Percentiles rank a stretch among this genome's conserved stretches.
Evolutionary conservation across 1,284 basidiomycete species (phyloP).

Genomic region (Puccinia novopanici): DNA sequence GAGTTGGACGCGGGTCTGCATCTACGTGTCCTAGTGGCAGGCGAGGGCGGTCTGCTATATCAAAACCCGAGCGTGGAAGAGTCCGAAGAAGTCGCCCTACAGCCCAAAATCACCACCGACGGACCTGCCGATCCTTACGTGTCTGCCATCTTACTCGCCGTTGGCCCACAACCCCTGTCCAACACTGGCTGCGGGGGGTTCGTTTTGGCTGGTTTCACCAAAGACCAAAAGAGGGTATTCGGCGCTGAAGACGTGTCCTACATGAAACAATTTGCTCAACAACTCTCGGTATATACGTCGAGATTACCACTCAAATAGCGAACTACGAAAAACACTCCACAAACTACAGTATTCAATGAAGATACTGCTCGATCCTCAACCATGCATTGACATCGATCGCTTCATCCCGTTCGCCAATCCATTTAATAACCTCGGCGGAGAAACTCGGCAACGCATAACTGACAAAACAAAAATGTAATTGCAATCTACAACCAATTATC

Average conservation of each 20-base stretch:
- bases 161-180: background rate
- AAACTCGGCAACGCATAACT: too few relatives aligned
- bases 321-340: too few relatives aligned
- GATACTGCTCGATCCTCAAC: too few relatives aligned
- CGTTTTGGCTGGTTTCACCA: slow-evolving; percentile 39
- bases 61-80: slow-evolving; percentile 41
- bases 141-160: slow-evolving; percentile 40
- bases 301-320: slow-evolving; percentile 25
- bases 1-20: slow-evolving; percentile 35
- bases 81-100: slow-evolving; percentile 20
- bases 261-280: slow-evolving; percentile 39
- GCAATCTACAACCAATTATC: too few relatives aligned
- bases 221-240: slow-evolving; percentile 45
- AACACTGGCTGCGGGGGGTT: slow-evolving; percentile 35
- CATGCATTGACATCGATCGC: too few relatives aligned
- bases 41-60: slow-evolving; percentile 41
- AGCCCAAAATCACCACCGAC: background rate
- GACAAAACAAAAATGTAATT: too few relatives aligned
- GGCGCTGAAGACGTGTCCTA: slow-evolving; percentile 42
- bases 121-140: slow-evolving; percentile 11
- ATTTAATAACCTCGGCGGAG: too few relatives aligned
- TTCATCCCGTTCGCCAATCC: too few relatives aligned
- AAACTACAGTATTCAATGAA: too few relatives aligned
- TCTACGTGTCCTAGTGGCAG: slow-evolving; percentile 19
- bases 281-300: slow-evolving; percentile 20